Base-by-base conservation (phyloP, 352 stramenopile genomes). In the Pythium rishiriense region DNA sequence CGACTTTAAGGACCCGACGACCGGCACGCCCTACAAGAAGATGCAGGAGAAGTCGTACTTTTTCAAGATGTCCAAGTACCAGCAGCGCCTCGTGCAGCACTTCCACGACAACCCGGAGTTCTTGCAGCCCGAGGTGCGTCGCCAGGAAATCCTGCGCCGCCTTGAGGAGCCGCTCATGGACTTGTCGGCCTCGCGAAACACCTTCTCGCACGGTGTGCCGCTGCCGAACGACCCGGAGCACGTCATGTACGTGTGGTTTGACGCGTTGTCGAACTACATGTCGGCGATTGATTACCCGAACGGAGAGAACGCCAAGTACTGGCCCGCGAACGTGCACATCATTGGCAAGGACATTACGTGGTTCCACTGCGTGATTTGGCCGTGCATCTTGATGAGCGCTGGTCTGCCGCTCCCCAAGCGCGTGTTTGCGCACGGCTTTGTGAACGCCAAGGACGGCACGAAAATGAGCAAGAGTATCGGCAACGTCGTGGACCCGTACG, bases 231-330 rank as follows among this genome's bases (percentile, higher is more conserved):
- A 96, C 67, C 81, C 88, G n/a, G 71, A 85, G 68, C 97, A 99
- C 77, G 93, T 99, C 57, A 96, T 99, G 80, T 99, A 99, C 77
- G 98, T 99, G 49, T 99, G 98, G 98, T 97, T 99, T 52, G 98
- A 99, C 75, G 98, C 98, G 5, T 76, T 99, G 15, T 83, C 94
- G 9, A 99, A 99, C 82, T 99, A 99, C 69, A 80, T 99, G 54
- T 99, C 94, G 33, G 97, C 89, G 22, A 83, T 98, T 47, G 96
- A 93, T 64, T 99, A 98, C 75, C 94, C 94, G 10, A 74, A 98
- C 57, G 79, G 76, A 17, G 75, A 84, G 11, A 70, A 86, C 33
- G 73, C 83, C 47, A 88, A 85, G 71, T 93, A 88, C 74, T 95
- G 86, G 86, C 83, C 84, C 12, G 86, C 83, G 37, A 91, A 69